Base-by-base conservation (phyloP, 139 green algal genomes). In the Ettlia oleoabundans region DNA sequence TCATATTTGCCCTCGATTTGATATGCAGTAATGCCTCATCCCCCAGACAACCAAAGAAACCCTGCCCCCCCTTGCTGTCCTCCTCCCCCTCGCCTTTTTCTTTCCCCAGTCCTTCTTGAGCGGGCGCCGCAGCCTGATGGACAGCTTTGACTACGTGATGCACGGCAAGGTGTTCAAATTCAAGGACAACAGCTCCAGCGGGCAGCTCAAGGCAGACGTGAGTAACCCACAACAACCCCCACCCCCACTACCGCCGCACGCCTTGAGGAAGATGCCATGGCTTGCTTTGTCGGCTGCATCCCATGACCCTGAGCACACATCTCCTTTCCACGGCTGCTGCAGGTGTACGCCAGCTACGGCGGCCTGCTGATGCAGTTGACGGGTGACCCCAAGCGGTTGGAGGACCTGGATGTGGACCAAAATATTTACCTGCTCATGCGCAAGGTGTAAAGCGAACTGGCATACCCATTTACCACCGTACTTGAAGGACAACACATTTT, bases 71-170 rank as follows among this genome's bases (percentile, higher is more conserved):
- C n/a, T n/a, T n/a, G n/a, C 18, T 64, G 15, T 21, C 70, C 30
- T 7, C 18, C 28, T 7, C 28, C 7, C 63, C 30, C 6, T 30
- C 4, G 30, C n/a, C n/a, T 42, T 69, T 40, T 69, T 63, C 42
- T 87, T 92, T 89, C 78, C 58, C 13, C 90, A 92, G 18, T 73
- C 75, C 42, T 85, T 92, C 41, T 90, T 62, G n/a, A 87, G 87
- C 41, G 85, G 83, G 10, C 82, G 89, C 52, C 78, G 82, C 21
- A 92, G 79, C 5, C 86, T 98, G 2, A 92, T 95, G 89, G 96
- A 99, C 91, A 88, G 90, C 26, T 99, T 95, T 82, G 96, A 99
- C 26, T 99, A 99, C 84, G 96, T 99, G 28, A 98, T 98, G 93
- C 89, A 97, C 85, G 96, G 96, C 61, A 95, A 96, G 89, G 81